Evolutionary conservation across 139 green algal species (phyloP).

Genomic region (Trebouxia sp.): DNA sequence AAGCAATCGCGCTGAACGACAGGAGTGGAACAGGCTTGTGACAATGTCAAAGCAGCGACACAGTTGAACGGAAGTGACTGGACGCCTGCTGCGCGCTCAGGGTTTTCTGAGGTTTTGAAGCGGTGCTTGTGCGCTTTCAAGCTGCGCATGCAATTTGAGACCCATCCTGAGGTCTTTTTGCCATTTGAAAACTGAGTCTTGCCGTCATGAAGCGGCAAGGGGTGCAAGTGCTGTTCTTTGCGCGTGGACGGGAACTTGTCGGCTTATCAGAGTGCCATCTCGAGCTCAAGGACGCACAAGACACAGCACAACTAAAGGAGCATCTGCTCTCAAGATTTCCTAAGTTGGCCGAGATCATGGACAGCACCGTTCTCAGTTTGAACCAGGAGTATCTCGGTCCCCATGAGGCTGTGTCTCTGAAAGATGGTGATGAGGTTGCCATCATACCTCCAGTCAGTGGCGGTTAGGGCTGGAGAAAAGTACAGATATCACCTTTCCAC

Average conservation of each 20-base stretch:
- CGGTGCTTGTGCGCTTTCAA: too few relatives aligned
- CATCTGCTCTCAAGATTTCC: background rate
- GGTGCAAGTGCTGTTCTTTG: slow-evolving; percentile 8
- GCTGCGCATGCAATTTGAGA: too few relatives aligned
- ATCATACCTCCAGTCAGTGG: slow-evolving; percentile 18
- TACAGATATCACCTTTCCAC: too few relatives aligned
- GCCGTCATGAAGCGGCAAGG: background rate
- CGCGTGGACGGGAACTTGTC: background rate
- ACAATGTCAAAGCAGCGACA: too few relatives aligned
- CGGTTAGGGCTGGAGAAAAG: background rate
- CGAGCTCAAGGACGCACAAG: background rate
- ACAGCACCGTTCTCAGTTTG: background rate
- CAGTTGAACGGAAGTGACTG: too few relatives aligned
- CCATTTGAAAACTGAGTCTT: too few relatives aligned
- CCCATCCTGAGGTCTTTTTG: too few relatives aligned
- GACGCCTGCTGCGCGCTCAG: too few relatives aligned
- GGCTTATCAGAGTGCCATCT: background rate
- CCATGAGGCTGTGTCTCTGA: background rate
- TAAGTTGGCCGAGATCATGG: background rate
- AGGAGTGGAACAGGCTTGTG: too few relatives aligned
- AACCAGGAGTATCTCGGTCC: slow-evolving; percentile 19
- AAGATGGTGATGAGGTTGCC: slow-evolving; percentile 15
- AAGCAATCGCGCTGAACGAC: too few relatives aligned
- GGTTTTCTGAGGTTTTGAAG: too few relatives aligned
- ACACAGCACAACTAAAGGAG: background rate